phyloP scores from a whole-genome alignment of 176 grass and related monocot species.

The Triticum aestivum region IWGSC_CS_RefSeq_v2.1 NC_057811.1:77273099-77273598 shows the following conservation, averaged over 20 bases:
- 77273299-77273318: conserved; percentile 43
- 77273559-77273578: background rate
- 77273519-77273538: conserved; percentile 43
- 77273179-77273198: too few species aligned
- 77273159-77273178: too few species aligned
- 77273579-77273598: background rate
- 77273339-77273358: conserved; percentile 46
- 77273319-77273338: conserved; percentile 51
- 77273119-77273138: too few species aligned
- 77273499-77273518: conserved; percentile 11
- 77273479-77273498: conserved; percentile 36
- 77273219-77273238: too few species aligned
- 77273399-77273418: background rate
- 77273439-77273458: background rate
- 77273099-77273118: too few species aligned
- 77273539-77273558: background rate
- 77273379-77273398: background rate
- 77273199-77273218: too few species aligned
- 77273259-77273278: conserved; percentile 37
- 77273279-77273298: conserved; percentile 21
- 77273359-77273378: conserved; percentile 42
- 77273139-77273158: too few species aligned
- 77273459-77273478: conserved; percentile 12
- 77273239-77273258: too few species aligned
- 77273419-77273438: background rate